Evolutionary conservation across 2,329 filamentous ascomycete species (phyloP).

Genomic region (Purpureocillium takamizusanense): DNA sequence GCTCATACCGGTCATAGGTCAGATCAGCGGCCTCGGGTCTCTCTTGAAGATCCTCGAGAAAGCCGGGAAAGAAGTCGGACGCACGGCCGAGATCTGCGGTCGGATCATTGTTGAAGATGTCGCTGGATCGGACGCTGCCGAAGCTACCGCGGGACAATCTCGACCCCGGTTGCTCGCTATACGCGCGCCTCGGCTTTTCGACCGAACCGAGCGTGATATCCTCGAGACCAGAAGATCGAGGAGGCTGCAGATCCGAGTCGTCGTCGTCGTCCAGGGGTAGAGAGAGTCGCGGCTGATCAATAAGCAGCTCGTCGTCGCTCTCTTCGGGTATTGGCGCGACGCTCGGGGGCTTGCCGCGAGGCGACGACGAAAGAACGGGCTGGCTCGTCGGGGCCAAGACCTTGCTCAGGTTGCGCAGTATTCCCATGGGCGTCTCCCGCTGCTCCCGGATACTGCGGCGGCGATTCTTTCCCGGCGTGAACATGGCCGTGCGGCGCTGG

Average conservation of each 20-base stretch:
- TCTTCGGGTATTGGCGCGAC: conserved; percentile 21
- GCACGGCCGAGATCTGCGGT: conserved; percentile 34
- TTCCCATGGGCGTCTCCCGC: conserved; percentile 45
- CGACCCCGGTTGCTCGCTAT: conserved; percentile 33
- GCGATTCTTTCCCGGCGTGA: conserved; percentile 50
- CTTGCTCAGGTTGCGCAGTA: conserved; percentile 44
- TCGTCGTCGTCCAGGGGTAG: conserved; percentile 43
- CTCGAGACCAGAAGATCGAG: conserved; percentile 44
- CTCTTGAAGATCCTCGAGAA: conserved; percentile 33
- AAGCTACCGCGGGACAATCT: conserved; percentile 44
- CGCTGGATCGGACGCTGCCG: conserved; percentile 44
- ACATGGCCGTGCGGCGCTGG: conserved; percentile 47
- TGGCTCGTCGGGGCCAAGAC: conserved; percentile 41
- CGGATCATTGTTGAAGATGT: conserved; percentile 32
- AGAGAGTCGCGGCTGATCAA: conserved; percentile 44
- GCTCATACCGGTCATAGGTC: conserved; percentile 31
- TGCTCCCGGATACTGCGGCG: conserved; percentile 48
- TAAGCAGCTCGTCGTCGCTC: conserved; percentile 32
- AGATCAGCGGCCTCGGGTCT: conserved; percentile 28
- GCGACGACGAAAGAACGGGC: conserved; percentile 36
- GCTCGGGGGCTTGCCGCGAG: conserved; percentile 17
- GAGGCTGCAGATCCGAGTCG: conserved; percentile 42
- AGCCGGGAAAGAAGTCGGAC: conserved; percentile 43
- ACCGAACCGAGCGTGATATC: conserved; percentile 51
- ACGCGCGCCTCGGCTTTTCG: conserved; percentile 46